phyloP scores from a whole-genome alignment of 2,329 filamentous ascomycete species.

The Sporothrix dimorphospora region DNA sequence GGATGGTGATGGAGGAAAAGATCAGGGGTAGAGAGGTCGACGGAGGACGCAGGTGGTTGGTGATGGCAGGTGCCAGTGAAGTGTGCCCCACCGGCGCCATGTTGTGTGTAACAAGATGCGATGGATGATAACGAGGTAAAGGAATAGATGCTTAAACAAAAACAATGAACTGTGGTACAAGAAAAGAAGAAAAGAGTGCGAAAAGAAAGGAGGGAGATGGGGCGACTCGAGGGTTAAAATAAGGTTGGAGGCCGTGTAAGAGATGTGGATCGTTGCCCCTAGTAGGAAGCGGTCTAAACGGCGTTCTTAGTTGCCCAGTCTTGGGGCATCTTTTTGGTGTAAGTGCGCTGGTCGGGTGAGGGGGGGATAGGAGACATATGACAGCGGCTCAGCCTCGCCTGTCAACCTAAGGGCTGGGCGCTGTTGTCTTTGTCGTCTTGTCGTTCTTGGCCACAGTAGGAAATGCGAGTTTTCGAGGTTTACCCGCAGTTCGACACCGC shows the following conservation, averaged over 20 bases:
- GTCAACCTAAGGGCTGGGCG: not conserved
- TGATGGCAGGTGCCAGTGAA: not conserved
- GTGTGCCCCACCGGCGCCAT: not conserved
- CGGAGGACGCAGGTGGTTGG: not conserved
- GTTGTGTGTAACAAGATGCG: not conserved
- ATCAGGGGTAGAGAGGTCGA: not conserved
- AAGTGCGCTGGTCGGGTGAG: not conserved
- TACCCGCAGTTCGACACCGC: too few relatives aligned
- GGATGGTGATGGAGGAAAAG: not conserved
- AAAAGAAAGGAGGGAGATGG: not conserved
- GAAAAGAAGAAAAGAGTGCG: not conserved
- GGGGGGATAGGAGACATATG: not conserved
- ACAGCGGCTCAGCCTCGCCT: not conserved
- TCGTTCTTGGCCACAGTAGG: not conserved
- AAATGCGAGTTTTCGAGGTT: too few relatives aligned
- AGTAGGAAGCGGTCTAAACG: not conserved
- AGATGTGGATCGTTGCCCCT: not conserved
- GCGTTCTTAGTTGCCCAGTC: too few relatives aligned
- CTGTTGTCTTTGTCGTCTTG: not conserved
- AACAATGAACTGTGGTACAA: not conserved
- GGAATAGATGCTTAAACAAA: not conserved
- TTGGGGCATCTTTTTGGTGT: not conserved
- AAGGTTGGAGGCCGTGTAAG: not conserved
- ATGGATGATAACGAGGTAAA: not conserved
- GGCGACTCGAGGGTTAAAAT: slow-evolving; percentile 2